Percentiles rank a stretch among this genome's conserved stretches.
Evolutionary conservation across 1,139 yeast genomes (phyloP).

Genomic region (Arxiozyma heterogenica): DNA sequence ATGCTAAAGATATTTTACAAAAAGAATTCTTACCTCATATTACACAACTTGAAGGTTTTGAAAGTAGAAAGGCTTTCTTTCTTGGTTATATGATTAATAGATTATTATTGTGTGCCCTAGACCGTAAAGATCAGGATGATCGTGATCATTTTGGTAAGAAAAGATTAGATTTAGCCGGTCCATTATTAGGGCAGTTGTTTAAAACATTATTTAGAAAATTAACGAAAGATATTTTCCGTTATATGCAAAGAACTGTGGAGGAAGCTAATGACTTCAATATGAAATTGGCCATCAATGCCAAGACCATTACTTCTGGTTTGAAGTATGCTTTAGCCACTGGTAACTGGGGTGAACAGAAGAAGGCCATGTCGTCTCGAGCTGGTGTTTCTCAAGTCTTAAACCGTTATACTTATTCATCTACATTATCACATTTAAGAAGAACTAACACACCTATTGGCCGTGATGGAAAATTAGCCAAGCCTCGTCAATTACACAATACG

Average conservation of each 20-base stretch:
- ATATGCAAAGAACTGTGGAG: constrained; percentile 98
- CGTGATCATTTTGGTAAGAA: constrained; percentile 99
- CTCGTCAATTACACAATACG: constrained; percentile 96
- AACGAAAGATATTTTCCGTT: constrained; percentile 89
- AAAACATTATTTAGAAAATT: constrained; percentile 88
- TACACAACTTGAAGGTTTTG: constrained; percentile 95
- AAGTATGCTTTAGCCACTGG: constrained; percentile 98
- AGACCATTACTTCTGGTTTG: constrained; percentile 93
- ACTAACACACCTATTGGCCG: constrained; percentile 98
- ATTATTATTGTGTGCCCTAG: constrained; percentile 86
- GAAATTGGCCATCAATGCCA: constrained; percentile 93
- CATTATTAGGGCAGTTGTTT: constrained; percentile 88
- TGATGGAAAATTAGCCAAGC: constrained; percentile 96
- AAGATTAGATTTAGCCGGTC: constrained; percentile 97
- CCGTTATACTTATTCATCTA: constrained; percentile 94
- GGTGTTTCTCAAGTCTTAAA: constrained; percentile 99
- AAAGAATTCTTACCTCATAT: constrained; percentile 95
- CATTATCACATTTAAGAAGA: constrained; percentile 95
- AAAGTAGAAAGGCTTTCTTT: constrained; percentile 92
- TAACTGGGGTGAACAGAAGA: constrained; percentile 99
- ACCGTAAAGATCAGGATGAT: constrained; percentile 96
- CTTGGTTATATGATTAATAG: constrained; percentile 97
- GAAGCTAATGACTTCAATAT: constrained; percentile 93
- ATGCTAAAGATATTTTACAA: constrained; percentile 91
- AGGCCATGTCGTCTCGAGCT: constrained; percentile 97